Evolutionary conservation across 2,329 filamentous ascomycete species (phyloP).

Genomic region (Trichoderma guizhouense): DNA sequence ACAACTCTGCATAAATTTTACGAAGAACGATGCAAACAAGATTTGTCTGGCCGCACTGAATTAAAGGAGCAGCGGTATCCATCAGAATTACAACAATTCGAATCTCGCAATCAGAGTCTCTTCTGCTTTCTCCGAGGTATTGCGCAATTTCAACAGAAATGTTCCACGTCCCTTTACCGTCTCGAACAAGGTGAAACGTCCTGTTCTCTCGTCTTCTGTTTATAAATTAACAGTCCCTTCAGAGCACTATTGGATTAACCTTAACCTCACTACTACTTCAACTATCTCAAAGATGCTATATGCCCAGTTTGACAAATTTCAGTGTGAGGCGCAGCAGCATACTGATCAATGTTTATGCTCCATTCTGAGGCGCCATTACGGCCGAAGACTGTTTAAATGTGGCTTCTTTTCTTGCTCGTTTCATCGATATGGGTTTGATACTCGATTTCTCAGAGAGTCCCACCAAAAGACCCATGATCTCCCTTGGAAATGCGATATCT

Average conservation of each 20-base stretch:
- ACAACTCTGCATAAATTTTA: neutral
- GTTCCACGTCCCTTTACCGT: neutral
- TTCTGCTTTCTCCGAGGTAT: neutral
- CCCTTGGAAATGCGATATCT: neutral
- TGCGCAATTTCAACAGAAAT: neutral
- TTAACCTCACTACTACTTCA: neutral
- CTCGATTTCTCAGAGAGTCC: neutral
- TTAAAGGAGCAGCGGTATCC: neutral
- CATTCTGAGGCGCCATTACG: neutral
- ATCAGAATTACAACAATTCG: neutral
- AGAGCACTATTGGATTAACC: neutral
- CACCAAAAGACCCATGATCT: neutral
- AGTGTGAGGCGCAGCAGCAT: neutral
- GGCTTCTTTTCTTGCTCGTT: neutral
- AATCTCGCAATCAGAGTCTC: neutral
- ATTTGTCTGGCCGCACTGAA: neutral
- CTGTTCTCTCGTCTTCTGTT: neutral
- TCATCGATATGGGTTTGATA: neutral
- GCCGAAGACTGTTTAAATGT: neutral
- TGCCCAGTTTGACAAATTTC: neutral
- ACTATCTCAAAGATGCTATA: neutral
- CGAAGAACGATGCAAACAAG: neutral
- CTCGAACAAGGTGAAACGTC: neutral
- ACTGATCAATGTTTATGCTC: neutral
- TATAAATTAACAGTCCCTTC: neutral